These are phyloP conservation scores for Tephrocybe sp. DNA, from an alignment of 768 basidiomycete species.

Conservation along the genomic window DNA sequence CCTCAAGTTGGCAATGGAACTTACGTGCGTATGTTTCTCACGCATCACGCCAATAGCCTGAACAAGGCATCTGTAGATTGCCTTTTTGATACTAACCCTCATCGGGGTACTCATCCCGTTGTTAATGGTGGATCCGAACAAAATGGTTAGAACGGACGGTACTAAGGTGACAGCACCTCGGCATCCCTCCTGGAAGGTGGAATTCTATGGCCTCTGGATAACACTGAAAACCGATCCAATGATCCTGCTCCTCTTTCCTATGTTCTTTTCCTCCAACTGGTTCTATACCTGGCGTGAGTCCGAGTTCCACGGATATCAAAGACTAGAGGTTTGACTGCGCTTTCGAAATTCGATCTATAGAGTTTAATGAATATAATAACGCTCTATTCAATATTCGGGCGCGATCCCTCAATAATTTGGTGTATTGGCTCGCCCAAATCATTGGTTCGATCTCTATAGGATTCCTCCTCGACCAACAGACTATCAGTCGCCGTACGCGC, in stretches of 20 bases:
- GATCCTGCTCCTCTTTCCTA: constrained; percentile 76
- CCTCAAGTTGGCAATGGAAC: constrained; percentile 64
- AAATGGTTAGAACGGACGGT: constrained; percentile 74
- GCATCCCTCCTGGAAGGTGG: constrained; percentile 77
- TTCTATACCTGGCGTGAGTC: constrained; percentile 84
- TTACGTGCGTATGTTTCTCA: constrained; percentile 47
- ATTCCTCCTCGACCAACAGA: constrained; percentile 56
- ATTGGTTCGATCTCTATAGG: constrained; percentile 73
- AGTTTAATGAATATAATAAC: constrained; percentile 80
- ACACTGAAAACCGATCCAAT: constrained; percentile 68
- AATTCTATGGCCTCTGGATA: constrained; percentile 66
- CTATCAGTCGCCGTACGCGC: constrained; percentile 59
- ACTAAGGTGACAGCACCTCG: constrained; percentile 58
- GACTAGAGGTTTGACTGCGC: not conserved
- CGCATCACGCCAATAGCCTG: not conserved
- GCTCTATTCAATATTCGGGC: constrained; percentile 79
- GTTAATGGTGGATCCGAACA: constrained; percentile 68
- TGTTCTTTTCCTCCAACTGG: constrained; percentile 85
- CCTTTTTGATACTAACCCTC: constrained; percentile 68
- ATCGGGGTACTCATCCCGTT: constrained; percentile 67
- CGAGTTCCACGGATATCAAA: not conserved
- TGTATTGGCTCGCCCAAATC: constrained; percentile 82
- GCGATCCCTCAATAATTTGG: constrained; percentile 70
- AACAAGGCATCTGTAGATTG: constrained; percentile 48
- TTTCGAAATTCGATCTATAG: constrained; percentile 27